Base-by-base conservation (phyloP, 2,329 filamentous ascomycete species). In the Epichloe bromicola region DNA sequence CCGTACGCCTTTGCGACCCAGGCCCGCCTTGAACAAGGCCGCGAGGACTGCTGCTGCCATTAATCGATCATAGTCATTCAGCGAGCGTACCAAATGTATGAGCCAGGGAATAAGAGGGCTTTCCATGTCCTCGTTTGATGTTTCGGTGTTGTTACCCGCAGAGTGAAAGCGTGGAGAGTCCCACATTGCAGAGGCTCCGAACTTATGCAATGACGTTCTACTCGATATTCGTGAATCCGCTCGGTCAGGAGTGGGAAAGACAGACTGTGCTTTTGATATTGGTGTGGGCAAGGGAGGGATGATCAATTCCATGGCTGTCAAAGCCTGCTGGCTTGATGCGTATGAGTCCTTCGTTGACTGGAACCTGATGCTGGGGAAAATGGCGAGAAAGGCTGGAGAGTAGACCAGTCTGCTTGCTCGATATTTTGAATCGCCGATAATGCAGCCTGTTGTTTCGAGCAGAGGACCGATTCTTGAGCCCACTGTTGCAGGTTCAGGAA, bases 351-450 rank as follows among this genome's bases (percentile, higher is more conserved):
- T 73, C 2, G 64, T 67, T 6, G 71, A 68, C 1, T 74, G 67
- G 49, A 79, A 76, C 42, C 78, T 76, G 39, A 76, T 67, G 42
- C 74, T 73, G 2, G 83, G 83, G 54, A 88, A 86, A 11, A 86
- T 77, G 19, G 83, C 79, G 51, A 86, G 68, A 40, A 89, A 79
- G 0, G 80, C 76, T 2, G 83, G 83, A 1, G 85, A 84, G 53
- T 78, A 83, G 42, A 85, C 67, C 46, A 87, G 75, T 59, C 87
- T 79, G 56, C 83, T 83, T 10, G 87, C 83, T 50, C 88, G 80
- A 65, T 84, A 86, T 57, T 83, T 84, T 1, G 91, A 96, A 59
- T 87, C 80, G 54, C 82, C 78, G 47, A 95, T 78, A 46, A 96
- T 85, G 44, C 82, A 77, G 19, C 82, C 77, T 48, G 95, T 79